phyloP scores from a whole-genome alignment of 164 flowering plant genomes.

The Magnolia officinalis region DNA sequence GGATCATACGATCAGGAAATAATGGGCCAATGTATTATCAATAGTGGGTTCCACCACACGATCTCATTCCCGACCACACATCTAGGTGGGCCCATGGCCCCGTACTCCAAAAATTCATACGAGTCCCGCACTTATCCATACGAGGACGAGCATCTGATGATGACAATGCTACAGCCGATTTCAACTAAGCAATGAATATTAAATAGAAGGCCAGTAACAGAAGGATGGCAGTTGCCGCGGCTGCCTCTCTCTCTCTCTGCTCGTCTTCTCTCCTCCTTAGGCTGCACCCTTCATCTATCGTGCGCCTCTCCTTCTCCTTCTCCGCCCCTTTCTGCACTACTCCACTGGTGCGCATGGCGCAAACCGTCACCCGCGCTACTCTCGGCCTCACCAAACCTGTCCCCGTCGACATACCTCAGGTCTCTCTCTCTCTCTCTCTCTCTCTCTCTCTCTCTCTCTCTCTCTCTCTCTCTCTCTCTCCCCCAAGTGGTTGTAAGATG shows the following conservation, averaged over 20 bases:
- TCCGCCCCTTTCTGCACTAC: background rate
- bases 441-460: background rate
- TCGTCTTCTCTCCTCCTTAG: background rate
- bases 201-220: background rate
- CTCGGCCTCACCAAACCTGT: conserved; percentile 4
- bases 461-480: too few relatives aligned
- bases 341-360: conserved; percentile 4
- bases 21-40: too few relatives aligned
- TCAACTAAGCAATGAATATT: background rate
- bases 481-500: too few relatives aligned
- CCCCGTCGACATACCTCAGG: background rate
- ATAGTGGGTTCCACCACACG: too few relatives aligned
- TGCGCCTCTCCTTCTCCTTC: background rate
- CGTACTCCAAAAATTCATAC: too few relatives aligned
- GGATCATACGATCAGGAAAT: too few relatives aligned
- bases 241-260: background rate
- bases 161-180: background rate
- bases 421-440: background rate
- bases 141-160: too few relatives aligned
- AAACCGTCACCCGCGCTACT: background rate
- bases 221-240: background rate
- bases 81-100: too few relatives aligned
- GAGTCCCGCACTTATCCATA: too few relatives aligned
- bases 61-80: too few relatives aligned
- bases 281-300: background rate